Evolutionary conservation across 441 rosid genomes (phyloP), one percentile per base, ranked within the genome.

Genomic region (Viola pubescens): DNA sequence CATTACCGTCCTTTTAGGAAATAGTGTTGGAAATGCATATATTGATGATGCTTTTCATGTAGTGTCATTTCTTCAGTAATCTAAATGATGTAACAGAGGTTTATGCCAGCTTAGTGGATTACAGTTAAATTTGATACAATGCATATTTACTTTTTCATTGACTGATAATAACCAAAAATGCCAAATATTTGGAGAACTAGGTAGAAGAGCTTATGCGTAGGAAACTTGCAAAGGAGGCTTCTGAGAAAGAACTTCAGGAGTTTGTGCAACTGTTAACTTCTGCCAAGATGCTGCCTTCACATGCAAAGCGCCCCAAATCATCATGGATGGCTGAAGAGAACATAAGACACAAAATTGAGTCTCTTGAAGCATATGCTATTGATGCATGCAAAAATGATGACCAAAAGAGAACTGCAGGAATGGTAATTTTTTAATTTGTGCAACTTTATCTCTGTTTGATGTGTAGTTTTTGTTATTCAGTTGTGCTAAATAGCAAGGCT

Each of bases 351-450:
- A 84, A 64, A 65, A 79, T 89, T 57, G 76, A 77, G 68, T 86
- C 94, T 70, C 89, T 92, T 54, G 92, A 84, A 82, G 87, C 89
- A 57, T 92, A 74, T 79, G 88, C 97, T 58, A 81, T 87, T 56
- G 98, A 92, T 80, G 79, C 74, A 61, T 89, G 86, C 79, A 81
- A 72, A 62, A 85, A 65, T 75, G 84, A 66, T 67, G 92, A 84
- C 40, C 88, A 83, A 78, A 84, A 65, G 71, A 87, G 68, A 72
- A 71, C 80, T 65, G 96, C 97, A 0, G 88, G 85, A 69, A 73
- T 40, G 88, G 98, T 92, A 84, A 77, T 71, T 60, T 73, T 14
- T 53, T 66, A 63, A 66, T 46, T 47, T 62, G 55, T 43, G 42
- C 47, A 44, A 45, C 26, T 37, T 62, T 58, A 57, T 43, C 10